phyloP scores from a whole-genome alignment of 345 rosid species.

The Iberis pinnata region DNA sequence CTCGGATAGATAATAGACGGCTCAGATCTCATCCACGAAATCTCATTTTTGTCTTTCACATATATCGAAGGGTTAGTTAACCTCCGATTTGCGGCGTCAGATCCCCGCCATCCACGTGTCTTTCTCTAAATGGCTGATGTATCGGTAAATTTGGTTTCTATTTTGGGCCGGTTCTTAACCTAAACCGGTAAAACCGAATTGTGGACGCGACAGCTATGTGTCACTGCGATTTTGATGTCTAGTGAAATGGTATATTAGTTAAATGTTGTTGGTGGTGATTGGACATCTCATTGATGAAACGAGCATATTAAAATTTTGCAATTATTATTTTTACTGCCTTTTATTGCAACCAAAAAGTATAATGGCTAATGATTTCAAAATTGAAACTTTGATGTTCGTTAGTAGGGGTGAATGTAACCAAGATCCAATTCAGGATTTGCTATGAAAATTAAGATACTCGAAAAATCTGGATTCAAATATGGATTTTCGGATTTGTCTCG shows the following conservation, averaged over 20 bases:
- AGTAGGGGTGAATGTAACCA: too few species aligned
- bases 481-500: too few species aligned
- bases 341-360: not conserved
- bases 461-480: conserved; percentile 5
- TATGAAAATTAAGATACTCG: too few species aligned
- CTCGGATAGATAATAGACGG: conserved; percentile 2
- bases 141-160: not conserved
- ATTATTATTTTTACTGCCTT: conserved; percentile 9
- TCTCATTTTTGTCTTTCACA: conserved; percentile 14
- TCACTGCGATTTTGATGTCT: conserved; percentile 1
- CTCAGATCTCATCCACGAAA: not conserved
- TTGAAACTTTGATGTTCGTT: conserved; percentile 3
- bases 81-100: conserved; percentile 26
- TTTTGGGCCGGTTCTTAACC: not conserved
- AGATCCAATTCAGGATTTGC: too few species aligned
- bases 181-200: conserved; percentile 15
- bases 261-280: conserved; percentile 8
- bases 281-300: conserved; percentile 10
- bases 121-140: not conserved
- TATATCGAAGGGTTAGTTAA: not conserved
- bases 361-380: conserved; percentile 9
- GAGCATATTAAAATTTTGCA: conserved; percentile 9
- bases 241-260: not conserved
- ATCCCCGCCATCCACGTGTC: conserved; percentile 18
- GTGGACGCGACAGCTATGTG: not conserved